Conservation (phyloP, 495 filamentous ascomycete species). For the Xylaria acuta region DNA sequence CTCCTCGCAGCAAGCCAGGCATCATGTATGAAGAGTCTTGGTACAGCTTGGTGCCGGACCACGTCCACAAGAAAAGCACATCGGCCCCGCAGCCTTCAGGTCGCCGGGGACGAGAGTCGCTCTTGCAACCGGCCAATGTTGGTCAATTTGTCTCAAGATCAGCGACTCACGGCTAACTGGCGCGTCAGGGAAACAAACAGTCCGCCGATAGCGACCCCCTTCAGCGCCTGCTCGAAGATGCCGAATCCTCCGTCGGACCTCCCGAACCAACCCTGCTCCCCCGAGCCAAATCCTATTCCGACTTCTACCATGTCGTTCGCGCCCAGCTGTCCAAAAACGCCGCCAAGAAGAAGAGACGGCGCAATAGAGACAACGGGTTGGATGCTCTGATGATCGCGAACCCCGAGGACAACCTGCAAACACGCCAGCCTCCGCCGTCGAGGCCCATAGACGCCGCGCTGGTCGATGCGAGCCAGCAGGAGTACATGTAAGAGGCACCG, state of each 20-base stretch:
- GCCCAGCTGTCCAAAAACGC: conserved; percentile 59
- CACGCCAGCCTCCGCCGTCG: conserved; percentile 43
- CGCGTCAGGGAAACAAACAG: conserved; percentile 45
- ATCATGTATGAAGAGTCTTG: conserved; percentile 78
- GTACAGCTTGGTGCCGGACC: conserved; percentile 68
- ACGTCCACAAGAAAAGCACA: conserved; percentile 54
- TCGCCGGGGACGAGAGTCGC: conserved; percentile 66
- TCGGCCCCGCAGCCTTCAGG: conserved; percentile 45
- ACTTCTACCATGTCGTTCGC: conserved; percentile 71
- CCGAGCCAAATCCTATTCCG: conserved; percentile 77
- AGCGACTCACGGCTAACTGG: conserved; percentile 27
- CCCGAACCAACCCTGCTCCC: conserved; percentile 66
- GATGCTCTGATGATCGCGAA: conserved; percentile 50
- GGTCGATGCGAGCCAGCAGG: conserved; percentile 79
- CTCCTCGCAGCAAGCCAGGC: conserved; percentile 11
- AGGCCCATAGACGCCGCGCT: conserved; percentile 68
- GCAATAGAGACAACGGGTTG: conserved; percentile 45
- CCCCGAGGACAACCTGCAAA: conserved; percentile 63
- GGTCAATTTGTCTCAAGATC: conserved; percentile 10
- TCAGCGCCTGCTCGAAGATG: conserved; percentile 58
- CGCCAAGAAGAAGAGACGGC: conserved; percentile 47
- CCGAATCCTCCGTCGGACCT: conserved; percentile 56
- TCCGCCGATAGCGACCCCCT: conserved; percentile 47
- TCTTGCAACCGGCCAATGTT: conserved; percentile 74
- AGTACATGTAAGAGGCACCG: conserved; percentile 71